Conservation (phyloP, 352 stramenopile genomes). For the Phytophthora hibernalis region DNA sequence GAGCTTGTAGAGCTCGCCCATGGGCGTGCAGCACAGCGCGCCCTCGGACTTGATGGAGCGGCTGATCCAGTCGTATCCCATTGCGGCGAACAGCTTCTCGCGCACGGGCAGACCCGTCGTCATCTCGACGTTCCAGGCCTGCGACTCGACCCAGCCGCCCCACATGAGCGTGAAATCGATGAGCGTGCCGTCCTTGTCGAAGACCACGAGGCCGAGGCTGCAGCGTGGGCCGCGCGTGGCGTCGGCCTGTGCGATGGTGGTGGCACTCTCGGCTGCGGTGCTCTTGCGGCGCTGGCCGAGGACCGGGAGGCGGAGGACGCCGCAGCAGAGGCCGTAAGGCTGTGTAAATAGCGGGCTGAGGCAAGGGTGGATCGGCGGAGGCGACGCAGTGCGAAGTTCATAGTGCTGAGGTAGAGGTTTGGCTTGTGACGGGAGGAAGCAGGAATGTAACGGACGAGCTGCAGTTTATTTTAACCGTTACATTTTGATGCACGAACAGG, state of each 20-base stretch:
- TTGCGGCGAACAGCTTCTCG: slow-evolving; percentile 87
- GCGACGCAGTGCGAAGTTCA: slow-evolving; percentile 25
- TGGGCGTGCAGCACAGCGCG: slow-evolving; percentile 85
- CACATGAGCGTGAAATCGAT: slow-evolving; percentile 93
- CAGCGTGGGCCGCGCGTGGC: slow-evolving; percentile 43
- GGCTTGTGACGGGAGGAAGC: slow-evolving; percentile 17
- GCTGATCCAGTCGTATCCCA: slow-evolving; percentile 89
- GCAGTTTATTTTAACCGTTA: slow-evolving; percentile 2
- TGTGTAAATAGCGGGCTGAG: slow-evolving; percentile 13
- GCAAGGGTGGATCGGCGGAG: slow-evolving; percentile 10
- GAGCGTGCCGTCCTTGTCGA: slow-evolving; percentile 91
- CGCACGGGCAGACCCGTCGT: slow-evolving; percentile 76
- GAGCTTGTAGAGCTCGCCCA: slow-evolving; percentile 87
- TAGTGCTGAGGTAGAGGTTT: slow-evolving; percentile 1
- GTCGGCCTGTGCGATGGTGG: slow-evolving; percentile 32
- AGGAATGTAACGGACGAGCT: slow-evolving; percentile 12
- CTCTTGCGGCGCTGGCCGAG: slow-evolving; percentile 28
- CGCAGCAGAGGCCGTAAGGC: slow-evolving; percentile 5
- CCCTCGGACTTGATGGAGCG: slow-evolving; percentile 85
- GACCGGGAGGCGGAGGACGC: slow-evolving; percentile 14
- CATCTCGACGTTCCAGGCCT: slow-evolving; percentile 89
- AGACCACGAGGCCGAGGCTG: slow-evolving; percentile 81
- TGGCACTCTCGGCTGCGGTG: slow-evolving; percentile 37
- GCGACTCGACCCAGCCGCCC: slow-evolving; percentile 86
- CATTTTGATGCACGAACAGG: slow-evolving; percentile 32